These are phyloP conservation scores for Saccharomyces uvarum DNA, from an alignment of 1,139 yeast species.

Conservation along the genomic window DNA sequence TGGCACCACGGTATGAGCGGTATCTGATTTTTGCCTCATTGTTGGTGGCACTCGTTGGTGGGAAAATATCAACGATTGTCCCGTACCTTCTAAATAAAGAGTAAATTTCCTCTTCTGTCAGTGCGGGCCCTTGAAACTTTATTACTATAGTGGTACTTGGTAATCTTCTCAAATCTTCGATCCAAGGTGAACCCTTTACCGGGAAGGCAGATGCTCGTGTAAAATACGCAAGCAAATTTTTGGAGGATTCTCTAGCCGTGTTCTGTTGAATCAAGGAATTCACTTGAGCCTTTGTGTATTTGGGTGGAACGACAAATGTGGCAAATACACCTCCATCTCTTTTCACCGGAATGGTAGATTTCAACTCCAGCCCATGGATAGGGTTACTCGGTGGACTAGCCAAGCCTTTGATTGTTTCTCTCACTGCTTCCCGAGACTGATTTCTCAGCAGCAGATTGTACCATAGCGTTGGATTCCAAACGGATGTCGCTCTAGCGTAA, in stretches of 20 bases:
- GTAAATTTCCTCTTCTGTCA: conserved; percentile 80
- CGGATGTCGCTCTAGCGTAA: conserved; percentile 38
- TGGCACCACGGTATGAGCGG: conserved; percentile 55
- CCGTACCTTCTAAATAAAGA: conserved; percentile 84
- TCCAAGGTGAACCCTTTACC: conserved; percentile 93
- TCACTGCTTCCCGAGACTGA: conserved; percentile 33
- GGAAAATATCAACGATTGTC: conserved; percentile 62
- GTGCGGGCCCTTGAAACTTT: conserved; percentile 61
- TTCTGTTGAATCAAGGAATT: conserved; percentile 45
- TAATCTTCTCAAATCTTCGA: conserved; percentile 77
- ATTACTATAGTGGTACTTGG: conserved; percentile 61
- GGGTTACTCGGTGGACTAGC: conserved; percentile 40
- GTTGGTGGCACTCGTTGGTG: conserved; percentile 42
- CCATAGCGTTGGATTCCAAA: conserved; percentile 37
- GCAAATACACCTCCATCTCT: conserved; percentile 95
- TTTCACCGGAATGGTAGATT: conserved; percentile 55
- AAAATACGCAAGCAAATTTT: conserved; percentile 29
- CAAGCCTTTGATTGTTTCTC: conserved; percentile 32
- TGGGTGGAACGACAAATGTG: conserved; percentile 55
- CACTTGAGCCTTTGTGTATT: conserved; percentile 42
- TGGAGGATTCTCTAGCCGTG: conserved; percentile 34
- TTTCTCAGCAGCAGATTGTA: conserved; percentile 30
- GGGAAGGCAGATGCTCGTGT: conserved; percentile 49
- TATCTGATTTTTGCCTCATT: conserved; percentile 46
- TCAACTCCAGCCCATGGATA: conserved; percentile 37